Evolutionary conservation across 768 basidiomycete genomes (phyloP).

Genomic region (Leccinum disarticulatum): DNA sequence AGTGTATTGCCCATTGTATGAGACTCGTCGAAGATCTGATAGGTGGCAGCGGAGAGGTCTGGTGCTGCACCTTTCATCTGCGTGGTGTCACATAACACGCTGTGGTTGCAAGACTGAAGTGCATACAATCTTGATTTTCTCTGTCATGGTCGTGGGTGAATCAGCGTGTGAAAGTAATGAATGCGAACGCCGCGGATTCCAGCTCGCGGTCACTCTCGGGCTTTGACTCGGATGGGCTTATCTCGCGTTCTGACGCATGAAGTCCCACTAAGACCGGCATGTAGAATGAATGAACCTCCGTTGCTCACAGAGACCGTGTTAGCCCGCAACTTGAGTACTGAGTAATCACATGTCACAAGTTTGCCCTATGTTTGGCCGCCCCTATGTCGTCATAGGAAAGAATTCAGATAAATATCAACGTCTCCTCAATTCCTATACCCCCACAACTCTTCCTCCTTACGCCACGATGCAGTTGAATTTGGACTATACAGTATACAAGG

Average conservation of each 20-base stretch:
- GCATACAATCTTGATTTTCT: slow-evolving; percentile 37
- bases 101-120: background rate
- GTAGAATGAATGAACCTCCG: background rate
- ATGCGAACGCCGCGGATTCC: too few species aligned
- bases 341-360: too few species aligned
- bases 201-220: too few species aligned
- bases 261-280: background rate
- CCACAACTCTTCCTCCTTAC: background rate
- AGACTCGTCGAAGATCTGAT: slow-evolving; percentile 88
- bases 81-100: slow-evolving; percentile 11
- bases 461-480: slow-evolving; percentile 20
- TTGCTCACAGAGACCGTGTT: background rate
- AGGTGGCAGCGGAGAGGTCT: slow-evolving; percentile 88
- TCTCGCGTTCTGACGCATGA: background rate
- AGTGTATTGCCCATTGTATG: slow-evolving; percentile 96
- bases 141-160: slow-evolving; percentile 24
- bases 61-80: slow-evolving; percentile 83
- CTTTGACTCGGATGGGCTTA: background rate
- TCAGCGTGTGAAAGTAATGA: too few species aligned
- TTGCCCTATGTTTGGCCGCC: too few species aligned
- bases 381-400: slow-evolving; percentile 10
- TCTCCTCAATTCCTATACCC: background rate
- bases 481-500: slow-evolving; percentile 34
- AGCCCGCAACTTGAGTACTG: background rate
- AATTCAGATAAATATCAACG: slow-evolving; percentile 1